Evolutionary conservation across 148 eudicot species (phyloP).

Genomic region (Mesembryanthemum crystallinum): DNA sequence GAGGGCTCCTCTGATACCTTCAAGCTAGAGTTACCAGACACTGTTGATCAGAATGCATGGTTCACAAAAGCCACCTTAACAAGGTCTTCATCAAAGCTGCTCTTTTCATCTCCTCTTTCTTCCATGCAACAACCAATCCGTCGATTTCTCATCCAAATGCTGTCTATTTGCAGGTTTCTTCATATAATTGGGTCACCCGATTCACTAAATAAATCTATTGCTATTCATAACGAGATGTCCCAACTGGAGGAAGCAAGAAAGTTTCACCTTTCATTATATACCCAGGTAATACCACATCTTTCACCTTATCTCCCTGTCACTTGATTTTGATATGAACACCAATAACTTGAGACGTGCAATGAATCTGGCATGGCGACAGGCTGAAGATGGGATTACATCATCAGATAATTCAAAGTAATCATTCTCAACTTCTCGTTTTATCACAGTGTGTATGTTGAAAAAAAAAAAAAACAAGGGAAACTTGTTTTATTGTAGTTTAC

Average conservation of each 20-base stretch:
- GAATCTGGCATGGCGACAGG: conserved; percentile 39
- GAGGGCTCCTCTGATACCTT: conserved; percentile 53
- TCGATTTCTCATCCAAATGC: conserved; percentile 6
- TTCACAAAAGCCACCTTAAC: conserved; percentile 64
- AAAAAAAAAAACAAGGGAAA: too few species aligned
- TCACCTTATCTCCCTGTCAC: conserved; percentile 1
- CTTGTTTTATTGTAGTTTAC: not conserved
- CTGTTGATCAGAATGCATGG: conserved; percentile 39
- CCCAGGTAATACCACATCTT: conserved; percentile 40
- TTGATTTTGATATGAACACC: conserved; percentile 22
- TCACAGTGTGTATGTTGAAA: not conserved
- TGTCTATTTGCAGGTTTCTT: conserved; percentile 54
- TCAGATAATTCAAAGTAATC: conserved; percentile 86
- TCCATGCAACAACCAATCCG: conserved; percentile 2
- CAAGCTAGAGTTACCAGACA: conserved; percentile 47
- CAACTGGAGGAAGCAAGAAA: conserved; percentile 79
- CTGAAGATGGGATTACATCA: conserved; percentile 38
- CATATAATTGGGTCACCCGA: conserved; percentile 56
- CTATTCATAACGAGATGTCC: conserved; percentile 57
- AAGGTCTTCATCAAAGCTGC: conserved; percentile 45
- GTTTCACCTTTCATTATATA: conserved; percentile 81
- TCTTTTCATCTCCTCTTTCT: not conserved
- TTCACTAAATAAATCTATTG: conserved; percentile 41
- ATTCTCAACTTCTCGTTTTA: conserved; percentile 1
- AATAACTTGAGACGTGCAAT: conserved; percentile 11